Base-by-base conservation (phyloP, 441 rosid genomes). In the Brassica hybrid region DNA sequence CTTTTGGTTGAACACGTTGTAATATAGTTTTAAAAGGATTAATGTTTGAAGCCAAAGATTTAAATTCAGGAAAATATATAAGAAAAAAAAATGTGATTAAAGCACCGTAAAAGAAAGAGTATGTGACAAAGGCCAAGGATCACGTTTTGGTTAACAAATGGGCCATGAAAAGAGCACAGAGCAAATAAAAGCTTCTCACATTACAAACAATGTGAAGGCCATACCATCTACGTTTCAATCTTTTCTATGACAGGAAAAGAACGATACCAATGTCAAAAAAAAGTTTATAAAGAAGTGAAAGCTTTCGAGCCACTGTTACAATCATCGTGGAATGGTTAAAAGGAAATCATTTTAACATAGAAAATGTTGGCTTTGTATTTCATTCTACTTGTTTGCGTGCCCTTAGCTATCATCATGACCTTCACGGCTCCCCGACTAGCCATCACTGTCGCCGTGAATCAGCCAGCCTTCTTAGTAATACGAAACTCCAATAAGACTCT, bases 361-460 rank as follows among this genome's bases (percentile, higher is more conserved):
- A 77, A 45, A 57, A 89, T 92, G 89, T 76, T 87, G 11, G 72
- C 84, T 16, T 85, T 90, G 8, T 72, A 88, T 6, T 84, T 88
- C 64, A 89, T 86, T 78, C 66, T 89, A 10, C 84, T 90, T 76
- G 81, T 90, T 3, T 90, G 89, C 76, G 69, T 89, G 6, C 90
- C 94, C 12, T 76, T 88, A 0, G 92, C 85, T 74, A 5, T 89
- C 30, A 6, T 89, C 78, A 71, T 90, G 84, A 87, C 89, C 9
- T 13, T 79, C 74, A 71, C 79, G 34, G 34, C 50, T 65, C 73
- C 81, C 8, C 34, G 74, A 11, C 54, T 78, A 80, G 62, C 83
- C 69, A 16, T 74, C 52, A 43, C 71, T 36, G 1, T 81, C 43
- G 19, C 62, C 57, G 25, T 54, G n/a, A 77, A 76, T 79, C 60